phyloP scores from a whole-genome alignment of 768 basidiomycete species.

The Tylopilus vinaceipallidus region DNA sequence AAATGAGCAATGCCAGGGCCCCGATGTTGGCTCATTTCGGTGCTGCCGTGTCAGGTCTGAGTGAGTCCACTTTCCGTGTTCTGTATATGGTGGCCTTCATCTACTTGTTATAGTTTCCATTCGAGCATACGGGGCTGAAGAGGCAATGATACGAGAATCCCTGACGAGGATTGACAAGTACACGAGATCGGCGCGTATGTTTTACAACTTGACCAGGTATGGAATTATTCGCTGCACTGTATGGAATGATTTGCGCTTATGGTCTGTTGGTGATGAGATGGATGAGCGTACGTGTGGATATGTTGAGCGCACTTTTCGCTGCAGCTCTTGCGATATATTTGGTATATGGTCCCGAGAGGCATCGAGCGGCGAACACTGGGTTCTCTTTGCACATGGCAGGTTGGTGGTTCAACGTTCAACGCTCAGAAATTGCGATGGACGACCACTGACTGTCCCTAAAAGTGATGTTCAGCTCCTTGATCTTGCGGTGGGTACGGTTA shows the following conservation, averaged over 20 bases:
- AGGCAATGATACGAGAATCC: constrained; percentile 41
- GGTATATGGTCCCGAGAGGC: constrained; percentile 2
- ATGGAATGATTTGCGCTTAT: background rate
- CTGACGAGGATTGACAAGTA: constrained; percentile 48
- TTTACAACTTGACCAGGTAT: constrained; percentile 50
- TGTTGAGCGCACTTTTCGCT: constrained; percentile 19
- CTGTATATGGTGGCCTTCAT: no score
- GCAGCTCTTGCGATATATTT: background rate
- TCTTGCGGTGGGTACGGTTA: constrained; percentile 48
- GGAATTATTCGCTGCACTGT: background rate
- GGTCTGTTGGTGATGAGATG: constrained; percentile 30
- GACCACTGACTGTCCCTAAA: background rate
- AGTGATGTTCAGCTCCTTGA: constrained; percentile 55
- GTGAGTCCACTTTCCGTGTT: no score
- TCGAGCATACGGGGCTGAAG: constrained; percentile 45
- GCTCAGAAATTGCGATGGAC: no score
- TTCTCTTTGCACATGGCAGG: constrained; percentile 38
- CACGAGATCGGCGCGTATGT: constrained; percentile 37
- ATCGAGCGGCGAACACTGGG: constrained; percentile 30
- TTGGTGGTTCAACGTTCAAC: constrained; percentile 13
- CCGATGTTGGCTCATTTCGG: constrained; percentile 1
- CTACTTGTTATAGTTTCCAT: background rate
- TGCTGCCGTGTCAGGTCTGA: background rate
- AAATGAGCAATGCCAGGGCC: constrained; percentile 2
- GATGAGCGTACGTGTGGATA: constrained; percentile 55